Conservation (phyloP, 768 basidiomycete genomes). For the Lactarius hatsudake region DNA sequence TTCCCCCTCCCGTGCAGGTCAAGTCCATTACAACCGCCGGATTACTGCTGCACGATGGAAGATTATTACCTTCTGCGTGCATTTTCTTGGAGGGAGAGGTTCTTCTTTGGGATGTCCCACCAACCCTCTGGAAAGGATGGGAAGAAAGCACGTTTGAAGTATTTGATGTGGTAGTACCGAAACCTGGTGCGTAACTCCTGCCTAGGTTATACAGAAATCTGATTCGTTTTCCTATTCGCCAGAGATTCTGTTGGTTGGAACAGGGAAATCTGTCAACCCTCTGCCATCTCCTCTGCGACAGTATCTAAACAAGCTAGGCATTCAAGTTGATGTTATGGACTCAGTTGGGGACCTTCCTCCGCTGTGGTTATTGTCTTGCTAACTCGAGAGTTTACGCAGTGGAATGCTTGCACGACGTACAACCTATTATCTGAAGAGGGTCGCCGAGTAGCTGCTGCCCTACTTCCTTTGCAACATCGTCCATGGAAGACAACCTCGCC, state of each 20-base stretch:
- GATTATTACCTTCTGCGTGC: constrained; percentile 71
- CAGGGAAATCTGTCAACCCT: constrained; percentile 67
- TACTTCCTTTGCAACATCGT: constrained; percentile 63
- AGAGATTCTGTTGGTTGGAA: constrained; percentile 93
- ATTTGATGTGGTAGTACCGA: constrained; percentile 78
- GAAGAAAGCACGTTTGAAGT: constrained; percentile 67
- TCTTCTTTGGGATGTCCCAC: constrained; percentile 86
- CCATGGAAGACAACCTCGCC: constrained; percentile 43
- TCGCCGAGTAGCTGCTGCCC: constrained; percentile 83
- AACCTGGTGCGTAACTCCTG: constrained; percentile 64
- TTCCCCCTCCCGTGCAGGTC: constrained; percentile 69
- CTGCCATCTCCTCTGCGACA: constrained; percentile 65
- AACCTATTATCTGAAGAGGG: constrained; percentile 94
- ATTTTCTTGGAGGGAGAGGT: constrained; percentile 85
- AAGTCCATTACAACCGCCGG: constrained; percentile 59
- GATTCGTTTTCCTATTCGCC: not conserved
- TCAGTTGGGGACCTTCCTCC: constrained; percentile 45
- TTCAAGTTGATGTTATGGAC: constrained; percentile 88
- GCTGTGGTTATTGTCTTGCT: not conserved
- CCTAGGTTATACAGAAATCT: not conserved
- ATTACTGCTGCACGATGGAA: constrained; percentile 73
- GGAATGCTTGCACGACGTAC: constrained; percentile 94
- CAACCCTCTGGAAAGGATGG: constrained; percentile 67
- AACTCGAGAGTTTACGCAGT: constrained; percentile 39
- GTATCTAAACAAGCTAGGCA: constrained; percentile 71